Base-by-base conservation (phyloP, 805 yeast species). In the Maudiozyma saulgeensis region DNA sequence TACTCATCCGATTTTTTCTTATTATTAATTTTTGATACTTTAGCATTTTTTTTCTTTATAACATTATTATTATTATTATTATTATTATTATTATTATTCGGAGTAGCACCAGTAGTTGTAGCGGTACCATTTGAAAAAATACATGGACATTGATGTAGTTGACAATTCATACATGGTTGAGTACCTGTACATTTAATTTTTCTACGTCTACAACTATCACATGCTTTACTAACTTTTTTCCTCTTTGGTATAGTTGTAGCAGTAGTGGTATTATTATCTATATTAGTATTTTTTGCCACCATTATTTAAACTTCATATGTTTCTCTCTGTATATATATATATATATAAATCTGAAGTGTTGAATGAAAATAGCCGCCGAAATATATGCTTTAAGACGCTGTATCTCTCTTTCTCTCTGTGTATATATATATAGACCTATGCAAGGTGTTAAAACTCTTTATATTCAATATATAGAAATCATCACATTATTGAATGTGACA, bases 181-280 rank as follows among this genome's bases (percentile, higher is more conserved):
- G 46, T 54, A 4, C 68, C 67, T n/a, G 64, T 57, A 49, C 69
- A 65, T 49, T 63, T 65, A 43, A 65, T 65, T 49, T 65, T 65
- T 39, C 66, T 59, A 43, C 58, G 56, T 31, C 68, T 53, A 46
- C 69, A 65, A 43, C 59, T 63, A 39, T 57, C 59, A 44, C 69
- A 65, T 1, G 69, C 56, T 37, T 23, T 48, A 15, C 25, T 39
- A 13, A 49, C 51, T 35, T 51, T 54, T 15, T 48, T 46, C 16
- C 49, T 44, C 42, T 21, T 40, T 21, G 25, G 28, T n/a, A 40
- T 16, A 25, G 11, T 19, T 23, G 15, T n/a, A 15, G 25, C 4
- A n/a, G 28, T 9, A 19, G 23, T 9, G 9, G 6, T 12, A 11
- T 39, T 39, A n/a, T 39, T 39, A 21, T n/a, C 41, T 16, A 13